phyloP scores from a whole-genome alignment of 2,329 filamentous ascomycete genomes.

The Arthrocladium fulminans region DNA sequence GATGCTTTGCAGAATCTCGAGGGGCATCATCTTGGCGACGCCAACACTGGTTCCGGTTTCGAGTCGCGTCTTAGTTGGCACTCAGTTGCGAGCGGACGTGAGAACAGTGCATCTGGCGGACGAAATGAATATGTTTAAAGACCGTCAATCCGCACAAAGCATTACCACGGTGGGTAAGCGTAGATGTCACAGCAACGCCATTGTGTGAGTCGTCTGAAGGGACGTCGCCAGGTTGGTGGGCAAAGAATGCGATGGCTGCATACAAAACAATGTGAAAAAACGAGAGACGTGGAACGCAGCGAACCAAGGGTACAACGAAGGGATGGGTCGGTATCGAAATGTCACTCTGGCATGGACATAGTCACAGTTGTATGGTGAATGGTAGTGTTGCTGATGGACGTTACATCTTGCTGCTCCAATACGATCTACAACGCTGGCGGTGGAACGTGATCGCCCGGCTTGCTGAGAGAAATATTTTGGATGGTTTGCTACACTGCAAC shows the following conservation, averaged over 20 bases:
- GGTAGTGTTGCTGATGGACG: slow-evolving; percentile 7
- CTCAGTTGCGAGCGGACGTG: neutral
- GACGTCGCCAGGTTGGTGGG: neutral
- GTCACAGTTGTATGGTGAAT: slow-evolving; percentile 3
- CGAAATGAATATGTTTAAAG: neutral
- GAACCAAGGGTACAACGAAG: slow-evolving; percentile 2
- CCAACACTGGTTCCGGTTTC: neutral
- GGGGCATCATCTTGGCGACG: slow-evolving; percentile 6
- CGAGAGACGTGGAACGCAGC: neutral
- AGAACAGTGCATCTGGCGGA: too few relatives aligned
- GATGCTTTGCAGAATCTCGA: slow-evolving; percentile 14
- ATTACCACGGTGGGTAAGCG: neutral
- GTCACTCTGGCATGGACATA: slow-evolving; percentile 5
- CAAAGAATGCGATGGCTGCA: neutral
- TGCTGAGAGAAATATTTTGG: neutral
- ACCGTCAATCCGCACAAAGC: neutral
- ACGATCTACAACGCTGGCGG: neutral
- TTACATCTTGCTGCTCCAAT: slow-evolving; percentile 9
- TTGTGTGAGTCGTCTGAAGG: neutral
- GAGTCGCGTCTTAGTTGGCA: neutral
- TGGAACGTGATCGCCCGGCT: neutral
- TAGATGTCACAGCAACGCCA: neutral
- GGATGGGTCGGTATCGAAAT: neutral
- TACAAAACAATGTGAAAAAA: neutral
- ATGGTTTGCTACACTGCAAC: neutral